Base-by-base conservation (phyloP, 805 yeast species). In the Cyberlindnera saturnus region DNA sequence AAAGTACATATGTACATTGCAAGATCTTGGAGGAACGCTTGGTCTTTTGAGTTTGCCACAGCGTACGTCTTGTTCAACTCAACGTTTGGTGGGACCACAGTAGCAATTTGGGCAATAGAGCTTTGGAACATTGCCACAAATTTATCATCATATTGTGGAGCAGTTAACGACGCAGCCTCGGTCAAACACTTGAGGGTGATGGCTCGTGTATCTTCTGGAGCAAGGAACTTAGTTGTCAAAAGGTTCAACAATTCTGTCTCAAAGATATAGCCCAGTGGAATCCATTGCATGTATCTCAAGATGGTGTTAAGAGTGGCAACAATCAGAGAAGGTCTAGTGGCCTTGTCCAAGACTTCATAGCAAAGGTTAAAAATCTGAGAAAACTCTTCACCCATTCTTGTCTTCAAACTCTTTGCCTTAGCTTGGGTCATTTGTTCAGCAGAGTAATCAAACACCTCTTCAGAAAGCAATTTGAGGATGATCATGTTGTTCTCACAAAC, bases 401-500 rank as follows among this genome's bases (percentile, higher is more conserved):
- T 70, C 64, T 88, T 93, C 62, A 93, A 76, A 47, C 79, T 77
- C 56, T 82, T 77, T 6, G 96, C 86, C 66, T 91, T 91, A 6
- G 96, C 96, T 65, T 88, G 96, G 36, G 99, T 93, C 86, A 93
- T 82, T 61, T 87, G 96, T 51, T 90, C 97, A 39, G 89, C 87
- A n/a, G 95, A 82, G 61, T 74, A 93, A 66, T 93, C 98, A 62
- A 91, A 93, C 16, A 93, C 95, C 66, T 93, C 99, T 67, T 93
- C 99, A 41, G 95, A 82, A 54, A 93, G 74, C 51, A 93, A 71
- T 56, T 84, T 85, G 61, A 93, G 74, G 46, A 93, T 90, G 48
- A 82, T 81, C 98, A 93, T 91, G 67, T 93, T 93, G 69, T 93
- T 93, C 65, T 93, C 99, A 69, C 99, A 93, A 41, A 93, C 96